Base-by-base conservation (phyloP, 345 rosid genomes). In the Pistacia atlantica region DNA sequence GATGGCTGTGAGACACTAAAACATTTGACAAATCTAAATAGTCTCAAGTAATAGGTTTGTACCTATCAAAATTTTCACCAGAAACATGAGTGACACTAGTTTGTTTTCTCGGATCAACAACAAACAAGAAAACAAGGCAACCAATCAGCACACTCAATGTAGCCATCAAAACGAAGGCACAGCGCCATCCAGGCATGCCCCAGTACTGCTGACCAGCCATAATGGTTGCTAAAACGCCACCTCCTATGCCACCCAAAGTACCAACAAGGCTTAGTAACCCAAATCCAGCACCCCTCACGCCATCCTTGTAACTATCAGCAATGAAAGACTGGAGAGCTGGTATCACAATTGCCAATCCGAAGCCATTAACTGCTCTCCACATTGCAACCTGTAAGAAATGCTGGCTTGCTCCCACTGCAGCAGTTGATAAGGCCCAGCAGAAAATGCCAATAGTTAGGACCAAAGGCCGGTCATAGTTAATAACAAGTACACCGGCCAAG, bases 331-430 rank as follows among this genome's bases (percentile, higher is more conserved):
- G 99, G 46, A 96, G 88, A 14, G 99, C 98, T 2, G 99, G 99
- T 82, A 96, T 96, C 11, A 96, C 99, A 78, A 96, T 93, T 0
- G 99, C 99, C 5, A 96, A 78, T 60, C 98, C 99, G 79, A 96
- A 87, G 35, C 99, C 99, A 83, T 96, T 96, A 25, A 96, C 82
- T 72, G 95, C 99, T 82, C 99, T 93, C 99, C 99, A 96, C 16
- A 92, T 67, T 64, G 90, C 99, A 63, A 89, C 98, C 83, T 93
- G 90, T 72, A 78, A 11, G 79, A 96, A 96, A 72, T 76, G 85
- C 35, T 76, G 87, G 87, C 99, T 96, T 35, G 81, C 86, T 33
- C 97, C 98, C 55, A 96, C 99, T 0, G 97, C 99, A 74, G 98
- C 97, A 65, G 99, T 96, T 2, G 99, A 96, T 60, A 96, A 63